Conservation (phyloP, 2,329 filamentous ascomycete species). For the Penicillium fuscoglaucum region DNA sequence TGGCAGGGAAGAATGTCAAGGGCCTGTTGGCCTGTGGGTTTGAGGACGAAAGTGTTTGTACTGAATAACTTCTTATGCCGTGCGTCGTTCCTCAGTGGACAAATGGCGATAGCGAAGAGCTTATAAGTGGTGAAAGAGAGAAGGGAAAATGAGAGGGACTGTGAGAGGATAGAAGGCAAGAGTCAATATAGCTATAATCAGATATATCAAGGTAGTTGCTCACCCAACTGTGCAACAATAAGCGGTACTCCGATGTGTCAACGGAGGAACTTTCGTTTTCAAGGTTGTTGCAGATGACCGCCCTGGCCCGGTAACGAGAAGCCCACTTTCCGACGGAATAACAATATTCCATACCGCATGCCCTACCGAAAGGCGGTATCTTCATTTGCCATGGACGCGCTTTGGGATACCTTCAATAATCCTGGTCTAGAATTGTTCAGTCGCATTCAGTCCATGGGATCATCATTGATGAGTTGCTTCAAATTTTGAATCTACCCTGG, state of each 20-base stretch:
- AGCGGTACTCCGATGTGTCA: slow-evolving; percentile 11
- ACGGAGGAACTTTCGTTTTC: slow-evolving; percentile 10
- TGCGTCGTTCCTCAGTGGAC: slow-evolving; percentile 1
- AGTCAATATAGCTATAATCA: background rate
- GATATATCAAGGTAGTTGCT: background rate
- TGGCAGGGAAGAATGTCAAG: slow-evolving; percentile 30
- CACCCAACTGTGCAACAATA: slow-evolving; percentile 3
- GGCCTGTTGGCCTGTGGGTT: background rate
- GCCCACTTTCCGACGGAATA: slow-evolving; percentile 35
- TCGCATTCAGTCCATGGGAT: slow-evolving; percentile 6
- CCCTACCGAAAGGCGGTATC: slow-evolving; percentile 2
- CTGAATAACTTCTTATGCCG: background rate
- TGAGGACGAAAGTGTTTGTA: background rate
- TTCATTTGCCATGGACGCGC: slow-evolving; percentile 25
- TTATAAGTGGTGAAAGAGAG: background rate
- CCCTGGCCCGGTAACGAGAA: slow-evolving; percentile 42
- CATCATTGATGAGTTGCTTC: background rate
- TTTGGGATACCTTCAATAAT: slow-evolving; percentile 26
- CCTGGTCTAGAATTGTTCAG: slow-evolving; percentile 15
- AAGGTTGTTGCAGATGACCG: slow-evolving; percentile 24
- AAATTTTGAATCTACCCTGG: background rate
- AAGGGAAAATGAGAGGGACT: background rate
- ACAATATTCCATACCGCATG: slow-evolving; percentile 22
- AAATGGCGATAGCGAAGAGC: background rate
- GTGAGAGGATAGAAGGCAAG: background rate